Evolutionary conservation across 495 filamentous ascomycete genomes (phyloP), one percentile per base, ranked within the genome.

Genomic region (Trichocladium antarcticum): DNA sequence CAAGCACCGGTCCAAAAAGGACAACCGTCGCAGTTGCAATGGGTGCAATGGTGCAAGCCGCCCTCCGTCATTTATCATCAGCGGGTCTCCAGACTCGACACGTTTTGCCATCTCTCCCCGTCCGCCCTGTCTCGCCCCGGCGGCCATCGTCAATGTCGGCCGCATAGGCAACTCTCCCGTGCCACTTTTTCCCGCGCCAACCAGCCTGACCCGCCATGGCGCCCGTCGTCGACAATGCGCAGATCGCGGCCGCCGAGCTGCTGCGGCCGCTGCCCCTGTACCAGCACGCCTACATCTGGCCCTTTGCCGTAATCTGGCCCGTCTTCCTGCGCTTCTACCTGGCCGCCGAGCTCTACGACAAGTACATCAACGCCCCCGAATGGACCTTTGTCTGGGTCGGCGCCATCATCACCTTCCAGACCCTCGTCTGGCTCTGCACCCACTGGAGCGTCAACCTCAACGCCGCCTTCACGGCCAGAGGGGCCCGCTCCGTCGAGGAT

Each of bases 301-400:
- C 92, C 0, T 99, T 95, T 57, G 63, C 83, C 24, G 78, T 94
- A 49, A 75, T 87, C 56, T 99, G 94, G 87, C 90, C 92, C 29
- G 71, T 79, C 54, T 95, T 96, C 68, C 79, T 96, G 46, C 75
- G 86, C 57, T 77, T 87, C 65, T 96, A 90, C 61, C 78, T 94
- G 42, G 84, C 79, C 11, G 71, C 78, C 34, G 84, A 87, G 20
- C 78, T 83, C 53, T 99, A 97, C 68, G 81, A 92, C 42, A 84
- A 81, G 56, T 81, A 97, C 68, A 89, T 99, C 50, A 74, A 82
- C 45, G 83, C 80, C 19, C 79, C 81, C 55, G 92, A 99, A 71
- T 99, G 92, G 92, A 97, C 93, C 8, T 95, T 95, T 65, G 87
- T 97, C 44, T 99, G 82, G 76, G 74, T 83, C 50, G 89, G 85